Base-by-base conservation (phyloP, 352 stramenopile species). In the Globisporangium emineosum region DNA sequence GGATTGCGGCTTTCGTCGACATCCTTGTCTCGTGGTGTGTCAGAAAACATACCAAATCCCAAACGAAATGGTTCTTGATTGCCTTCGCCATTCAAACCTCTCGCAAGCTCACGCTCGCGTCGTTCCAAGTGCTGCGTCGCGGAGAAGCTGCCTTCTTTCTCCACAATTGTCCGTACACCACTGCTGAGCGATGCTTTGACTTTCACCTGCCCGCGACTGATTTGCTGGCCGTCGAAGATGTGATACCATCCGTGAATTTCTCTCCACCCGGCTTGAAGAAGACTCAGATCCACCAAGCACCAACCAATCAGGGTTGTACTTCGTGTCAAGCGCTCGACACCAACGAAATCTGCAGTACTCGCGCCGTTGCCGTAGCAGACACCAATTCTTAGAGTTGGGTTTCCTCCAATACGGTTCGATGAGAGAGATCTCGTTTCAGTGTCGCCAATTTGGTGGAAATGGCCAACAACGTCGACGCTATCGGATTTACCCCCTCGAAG, bases 191-290 rank as follows among this genome's bases (percentile, higher is more conserved):
- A 40, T 32, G 69, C 65, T 19, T 53, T 62, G 12, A 78, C 53
- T 45, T 77, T 75, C 33, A 75, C 57, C 51, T 78, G 71, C 2
- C 65, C 71, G 27, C 57, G 57, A 57, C 49, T 73, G 49, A 71
- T 51, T 27, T 69, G 56, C 15, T 67, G 52, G 12, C 37, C 37
- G 50, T 77, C 62, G 5, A 73, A 54, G 17, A 77, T 23, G 43
- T 77, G 71, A 56, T 77, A 77, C 71, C 71, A 77, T 8, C 68
- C 71, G 37, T 72, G 56, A 54, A 77, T 54, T 43, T 67, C 58
- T 10, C 47, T 30, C 71, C 64, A 75, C 6, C 71, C 57, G 32
- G 53, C 29, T 40, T 53, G 40, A 37, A 77, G 65, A n/a, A 77
- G 43, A 29, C 67, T 70, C 35, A 77, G 58, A 43, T 77, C 71